Evolutionary conservation across 345 rosid species (phyloP).

Genomic region (Firmiana major): DNA sequence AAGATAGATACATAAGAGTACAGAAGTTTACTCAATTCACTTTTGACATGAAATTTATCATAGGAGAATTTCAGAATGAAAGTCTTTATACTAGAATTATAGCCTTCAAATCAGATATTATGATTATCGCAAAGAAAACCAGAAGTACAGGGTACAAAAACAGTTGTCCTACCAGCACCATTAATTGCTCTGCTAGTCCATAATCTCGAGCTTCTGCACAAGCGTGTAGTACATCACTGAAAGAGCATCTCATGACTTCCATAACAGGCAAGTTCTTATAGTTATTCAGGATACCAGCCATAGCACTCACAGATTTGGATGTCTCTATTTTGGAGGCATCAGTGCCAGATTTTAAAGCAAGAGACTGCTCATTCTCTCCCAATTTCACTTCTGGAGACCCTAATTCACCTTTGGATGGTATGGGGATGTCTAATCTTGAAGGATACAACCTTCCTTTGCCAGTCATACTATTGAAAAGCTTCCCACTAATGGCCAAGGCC

Average conservation of each 20-base stretch:
- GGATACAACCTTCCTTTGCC: slow-evolving; percentile 30
- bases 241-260: slow-evolving; percentile 50
- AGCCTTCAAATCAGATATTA: slow-evolving; percentile 4
- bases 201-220: slow-evolving; percentile 56
- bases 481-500: slow-evolving; percentile 36
- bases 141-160: neutral
- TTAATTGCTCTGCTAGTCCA: slow-evolving; percentile 63
- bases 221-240: slow-evolving; percentile 52
- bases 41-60: neutral
- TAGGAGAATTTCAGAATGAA: slow-evolving; percentile 1
- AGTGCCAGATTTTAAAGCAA: slow-evolving; percentile 22
- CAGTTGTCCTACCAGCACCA: slow-evolving; percentile 56
- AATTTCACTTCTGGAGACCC: slow-evolving; percentile 31
- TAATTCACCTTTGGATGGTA: slow-evolving; percentile 42
- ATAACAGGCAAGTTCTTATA: slow-evolving; percentile 19
- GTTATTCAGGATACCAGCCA: slow-evolving; percentile 18
- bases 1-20: neutral
- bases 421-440: slow-evolving; percentile 67
- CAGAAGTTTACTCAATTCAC: neutral
- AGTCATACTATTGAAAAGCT: slow-evolving; percentile 21
- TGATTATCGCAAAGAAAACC: neutral
- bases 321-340: slow-evolving; percentile 21
- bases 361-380: slow-evolving; percentile 25
- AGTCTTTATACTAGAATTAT: neutral
- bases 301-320: slow-evolving; percentile 21